phyloP scores from a whole-genome alignment of 768 basidiomycete genomes.

The Filobasidium floriforme region DNA sequence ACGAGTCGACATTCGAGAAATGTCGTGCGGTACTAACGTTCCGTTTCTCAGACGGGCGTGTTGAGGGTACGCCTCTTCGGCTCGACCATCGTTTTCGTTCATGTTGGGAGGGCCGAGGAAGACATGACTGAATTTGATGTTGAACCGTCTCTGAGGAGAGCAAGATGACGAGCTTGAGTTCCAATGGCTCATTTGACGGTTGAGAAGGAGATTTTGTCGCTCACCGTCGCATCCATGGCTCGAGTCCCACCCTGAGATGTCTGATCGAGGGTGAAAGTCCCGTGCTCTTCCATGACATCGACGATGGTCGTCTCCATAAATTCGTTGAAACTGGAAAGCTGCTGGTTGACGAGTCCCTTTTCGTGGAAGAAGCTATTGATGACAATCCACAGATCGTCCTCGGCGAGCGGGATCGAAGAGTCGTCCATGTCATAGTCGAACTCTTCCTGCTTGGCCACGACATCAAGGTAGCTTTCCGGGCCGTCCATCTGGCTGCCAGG shows the following conservation, averaged over 20 bases:
- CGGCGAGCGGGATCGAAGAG: constrained; percentile 11
- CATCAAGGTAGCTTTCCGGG: background rate
- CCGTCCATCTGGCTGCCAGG: background rate
- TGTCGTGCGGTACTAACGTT: constrained; percentile 49
- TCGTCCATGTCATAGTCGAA: background rate
- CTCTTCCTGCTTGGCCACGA: constrained; percentile 9
- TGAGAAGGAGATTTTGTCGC: constrained; percentile 8
- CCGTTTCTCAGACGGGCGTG: constrained; percentile 89
- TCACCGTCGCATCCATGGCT: constrained; percentile 49
- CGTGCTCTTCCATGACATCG: constrained; percentile 92
- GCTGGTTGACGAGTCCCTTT: constrained; percentile 94
- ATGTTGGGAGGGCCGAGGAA: constrained; percentile 91
- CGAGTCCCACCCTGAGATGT: constrained; percentile 57
- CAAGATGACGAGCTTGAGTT: background rate
- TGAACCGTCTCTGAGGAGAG: constrained; percentile 67
- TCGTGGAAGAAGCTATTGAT: constrained; percentile 95
- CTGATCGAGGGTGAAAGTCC: constrained; percentile 93
- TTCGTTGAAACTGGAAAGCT: constrained; percentile 96
- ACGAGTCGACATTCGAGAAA: background rate
- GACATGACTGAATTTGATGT: constrained; percentile 95
- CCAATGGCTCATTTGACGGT: background rate
- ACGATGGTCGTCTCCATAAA: constrained; percentile 99
- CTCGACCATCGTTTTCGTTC: constrained; percentile 83
- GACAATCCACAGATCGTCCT: constrained; percentile 51
- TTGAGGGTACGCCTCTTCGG: constrained; percentile 89